Evolutionary conservation across 306 rosid genomes (phyloP).

Genomic region (Dalbergia cochinchinensis): DNA sequence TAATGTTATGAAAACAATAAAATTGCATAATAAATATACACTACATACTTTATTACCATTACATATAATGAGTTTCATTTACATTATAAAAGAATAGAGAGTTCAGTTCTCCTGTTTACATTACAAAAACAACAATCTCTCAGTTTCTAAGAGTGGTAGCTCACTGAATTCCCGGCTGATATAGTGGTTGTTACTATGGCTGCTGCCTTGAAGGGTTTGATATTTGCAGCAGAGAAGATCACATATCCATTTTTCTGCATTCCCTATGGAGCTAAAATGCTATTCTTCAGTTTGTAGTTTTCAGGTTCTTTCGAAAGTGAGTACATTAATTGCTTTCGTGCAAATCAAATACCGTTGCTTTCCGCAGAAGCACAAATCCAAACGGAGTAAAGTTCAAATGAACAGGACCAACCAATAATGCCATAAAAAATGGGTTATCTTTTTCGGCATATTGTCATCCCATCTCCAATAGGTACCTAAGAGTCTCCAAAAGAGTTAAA

Average conservation of each 20-base stretch:
- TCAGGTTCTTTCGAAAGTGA: constrained; percentile 23
- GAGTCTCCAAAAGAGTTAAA: constrained; percentile 36
- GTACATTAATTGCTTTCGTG: background rate
- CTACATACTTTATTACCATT: too few relatives aligned
- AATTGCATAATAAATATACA: too few relatives aligned
- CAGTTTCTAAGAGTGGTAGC: constrained; percentile 14
- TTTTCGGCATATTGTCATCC: constrained; percentile 90
- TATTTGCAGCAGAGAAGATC: constrained; percentile 10
- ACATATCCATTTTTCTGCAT: constrained; percentile 23
- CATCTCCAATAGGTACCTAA: constrained; percentile 97
- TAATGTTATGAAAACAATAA: too few relatives aligned
- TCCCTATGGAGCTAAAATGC: constrained; percentile 21
- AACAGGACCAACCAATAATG: constrained; percentile 6
- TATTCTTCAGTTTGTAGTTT: constrained; percentile 23
- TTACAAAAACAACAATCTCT: background rate
- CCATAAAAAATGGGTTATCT: constrained; percentile 47
- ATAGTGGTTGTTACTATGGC: background rate
- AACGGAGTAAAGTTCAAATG: constrained; percentile 5
- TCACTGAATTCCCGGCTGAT: background rate
- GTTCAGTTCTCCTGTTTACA: too few relatives aligned
- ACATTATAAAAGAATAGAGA: too few relatives aligned
- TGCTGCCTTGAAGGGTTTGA: background rate
- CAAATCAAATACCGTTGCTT: background rate
- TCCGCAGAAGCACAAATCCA: constrained; percentile 5
- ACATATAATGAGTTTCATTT: too few relatives aligned